Evolutionary conservation across 2,329 filamentous ascomycete species (phyloP).

Genomic region (Fusarium domesticum): DNA sequence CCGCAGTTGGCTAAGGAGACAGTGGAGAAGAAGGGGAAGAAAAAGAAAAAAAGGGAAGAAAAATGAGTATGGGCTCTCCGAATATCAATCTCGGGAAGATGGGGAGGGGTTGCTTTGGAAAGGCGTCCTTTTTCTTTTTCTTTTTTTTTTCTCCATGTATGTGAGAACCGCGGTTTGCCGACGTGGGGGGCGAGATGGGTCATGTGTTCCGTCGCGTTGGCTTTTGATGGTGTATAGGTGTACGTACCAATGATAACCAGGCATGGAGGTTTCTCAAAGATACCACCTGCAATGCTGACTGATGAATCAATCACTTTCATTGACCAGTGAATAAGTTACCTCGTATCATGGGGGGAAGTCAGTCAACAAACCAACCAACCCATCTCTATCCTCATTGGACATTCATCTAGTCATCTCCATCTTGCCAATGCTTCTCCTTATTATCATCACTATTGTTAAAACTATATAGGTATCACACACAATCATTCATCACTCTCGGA

Average conservation of each 20-base stretch:
- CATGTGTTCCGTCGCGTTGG: slow-evolving; percentile 17
- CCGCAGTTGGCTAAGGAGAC: too few relatives aligned
- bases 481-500: not conserved
- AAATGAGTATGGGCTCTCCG: too few relatives aligned
- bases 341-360: too few relatives aligned
- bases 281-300: too few relatives aligned
- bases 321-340: too few relatives aligned
- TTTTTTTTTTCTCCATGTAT: not conserved
- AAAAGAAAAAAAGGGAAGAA: not conserved
- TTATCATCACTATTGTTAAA: not conserved
- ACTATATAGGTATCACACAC: not conserved
- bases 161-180: slow-evolving; percentile 26
- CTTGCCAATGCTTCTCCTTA: not conserved
- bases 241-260: too few relatives aligned
- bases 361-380: too few relatives aligned
- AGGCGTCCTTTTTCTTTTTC: not conserved
- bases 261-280: too few relatives aligned
- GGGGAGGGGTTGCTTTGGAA: not conserved
- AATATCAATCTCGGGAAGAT: too few relatives aligned
- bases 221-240: not conserved
- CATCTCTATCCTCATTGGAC: too few relatives aligned
- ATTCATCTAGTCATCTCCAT: not conserved
- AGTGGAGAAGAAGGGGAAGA: too few relatives aligned
- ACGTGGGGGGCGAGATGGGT: slow-evolving; percentile 19
- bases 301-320: too few relatives aligned